These are phyloP conservation scores for Apiospora hydei DNA, from an alignment of 2,329 filamentous ascomycete genomes.

Conservation along the genomic window DNA sequence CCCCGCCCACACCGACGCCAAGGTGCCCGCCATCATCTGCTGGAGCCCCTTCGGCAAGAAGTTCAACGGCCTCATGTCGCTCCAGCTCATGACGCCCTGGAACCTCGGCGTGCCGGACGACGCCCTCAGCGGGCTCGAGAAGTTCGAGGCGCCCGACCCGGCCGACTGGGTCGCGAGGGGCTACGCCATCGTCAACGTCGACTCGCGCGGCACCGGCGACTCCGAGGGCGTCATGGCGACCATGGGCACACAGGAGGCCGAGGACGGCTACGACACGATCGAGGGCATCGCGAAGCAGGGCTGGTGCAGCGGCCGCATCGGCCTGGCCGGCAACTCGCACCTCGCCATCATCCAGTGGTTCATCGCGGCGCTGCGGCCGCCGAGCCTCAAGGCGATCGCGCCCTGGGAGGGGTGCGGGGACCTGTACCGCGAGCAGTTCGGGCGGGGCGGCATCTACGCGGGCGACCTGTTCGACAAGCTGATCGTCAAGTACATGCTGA, in stretches of 20 bases:
- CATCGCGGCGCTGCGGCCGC: conserved; percentile 31
- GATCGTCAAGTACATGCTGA: conserved; percentile 27
- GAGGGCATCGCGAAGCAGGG: conserved; percentile 33
- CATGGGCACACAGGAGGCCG: conserved; percentile 34
- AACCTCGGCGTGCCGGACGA: conserved; percentile 29
- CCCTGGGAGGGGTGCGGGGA: conserved; percentile 35
- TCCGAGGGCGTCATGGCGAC: conserved; percentile 33
- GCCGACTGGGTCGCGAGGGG: conserved; percentile 35
- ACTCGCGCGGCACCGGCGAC: conserved; percentile 33
- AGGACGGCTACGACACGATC: conserved; percentile 39
- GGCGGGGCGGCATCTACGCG: conserved; percentile 32
- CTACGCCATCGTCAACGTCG: conserved; percentile 38
- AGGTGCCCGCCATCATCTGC: conserved; percentile 33
- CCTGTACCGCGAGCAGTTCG: conserved; percentile 36
- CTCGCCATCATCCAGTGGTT: conserved; percentile 38
- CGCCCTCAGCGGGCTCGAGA: conserved; percentile 30
- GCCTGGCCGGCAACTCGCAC: conserved; percentile 36
- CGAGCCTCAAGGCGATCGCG: conserved; percentile 32
- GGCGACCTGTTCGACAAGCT: conserved; percentile 31
- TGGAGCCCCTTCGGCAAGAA: conserved; percentile 38
- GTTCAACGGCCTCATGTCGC: conserved; percentile 31
- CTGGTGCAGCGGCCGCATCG: conserved; percentile 37
- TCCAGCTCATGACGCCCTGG: conserved; percentile 31
- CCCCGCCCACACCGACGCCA: conserved; percentile 26
- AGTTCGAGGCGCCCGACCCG: conserved; percentile 37